Evolutionary conservation across 148 eudicot genomes (phyloP).

Genomic region (Selenicereus undatus): DNA sequence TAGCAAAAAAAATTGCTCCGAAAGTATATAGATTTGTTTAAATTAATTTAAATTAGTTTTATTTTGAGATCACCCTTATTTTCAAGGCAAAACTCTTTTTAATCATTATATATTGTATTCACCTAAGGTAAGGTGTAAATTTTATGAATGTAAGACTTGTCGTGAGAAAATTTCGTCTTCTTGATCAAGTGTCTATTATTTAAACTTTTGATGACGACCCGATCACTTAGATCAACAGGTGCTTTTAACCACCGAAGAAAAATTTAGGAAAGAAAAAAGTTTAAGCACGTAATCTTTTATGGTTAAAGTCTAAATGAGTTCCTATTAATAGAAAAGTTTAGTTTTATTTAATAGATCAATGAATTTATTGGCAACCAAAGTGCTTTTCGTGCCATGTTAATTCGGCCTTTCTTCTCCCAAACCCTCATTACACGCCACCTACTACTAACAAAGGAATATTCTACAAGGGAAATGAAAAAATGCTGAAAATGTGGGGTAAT

Average conservation of each 20-base stretch:
- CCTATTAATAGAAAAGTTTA: not conserved
- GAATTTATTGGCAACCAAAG: not conserved
- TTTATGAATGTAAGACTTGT: no score
- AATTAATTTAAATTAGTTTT: no score
- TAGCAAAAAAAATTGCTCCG: no score
- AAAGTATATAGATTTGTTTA: no score
- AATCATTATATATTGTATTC: no score
- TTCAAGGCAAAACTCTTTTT: no score
- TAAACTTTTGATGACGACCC: not conserved
- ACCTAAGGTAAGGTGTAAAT: no score
- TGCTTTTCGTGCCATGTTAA: not conserved
- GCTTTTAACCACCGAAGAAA: not conserved
- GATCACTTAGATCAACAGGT: not conserved
- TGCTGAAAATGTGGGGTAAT: not conserved
- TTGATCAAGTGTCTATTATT: constrained; percentile 12
- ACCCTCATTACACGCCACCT: not conserved
- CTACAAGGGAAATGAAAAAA: not conserved
- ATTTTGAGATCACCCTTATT: no score
- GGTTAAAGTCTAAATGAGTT: not conserved
- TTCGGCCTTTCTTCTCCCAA: not conserved
- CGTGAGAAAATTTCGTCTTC: not conserved
- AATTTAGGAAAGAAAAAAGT: not conserved
- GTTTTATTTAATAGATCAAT: not conserved
- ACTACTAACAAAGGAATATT: not conserved
- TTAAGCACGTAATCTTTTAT: not conserved